These are phyloP conservation scores for Piromyces sp. DNA, from an alignment of 192 early-diverging fungal species.

Conservation along the genomic window DNA sequence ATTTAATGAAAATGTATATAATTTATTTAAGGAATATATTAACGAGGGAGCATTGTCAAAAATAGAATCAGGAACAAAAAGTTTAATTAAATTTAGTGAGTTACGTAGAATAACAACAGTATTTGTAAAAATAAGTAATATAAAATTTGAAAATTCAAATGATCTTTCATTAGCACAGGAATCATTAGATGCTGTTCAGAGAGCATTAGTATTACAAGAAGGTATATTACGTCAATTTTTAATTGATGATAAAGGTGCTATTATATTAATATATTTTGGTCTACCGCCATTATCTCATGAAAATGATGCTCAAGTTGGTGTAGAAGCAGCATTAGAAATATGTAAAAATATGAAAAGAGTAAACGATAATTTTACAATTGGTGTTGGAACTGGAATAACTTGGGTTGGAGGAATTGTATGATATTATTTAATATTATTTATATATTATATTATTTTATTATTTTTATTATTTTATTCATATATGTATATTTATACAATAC, in stretches of 20 bases:
- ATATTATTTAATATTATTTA: no score
- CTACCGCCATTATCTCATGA: slow-evolving; percentile 32
- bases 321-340: slow-evolving; percentile 25
- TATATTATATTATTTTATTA: no score
- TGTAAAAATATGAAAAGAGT: slow-evolving; percentile 13
- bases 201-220: slow-evolving; percentile 17
- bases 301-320: slow-evolving; percentile 24
- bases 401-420: slow-evolving; percentile 26
- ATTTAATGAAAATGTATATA: not conserved
- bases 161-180: slow-evolving; percentile 14
- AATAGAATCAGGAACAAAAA: slow-evolving; percentile 14
- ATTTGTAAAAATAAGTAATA: slow-evolving; percentile 20
- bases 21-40: not conserved
- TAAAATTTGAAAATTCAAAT: slow-evolving; percentile 13
- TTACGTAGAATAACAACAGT: slow-evolving; percentile 30
- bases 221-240: slow-evolving; percentile 27
- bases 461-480: no score
- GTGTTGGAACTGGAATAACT: slow-evolving; percentile 30
- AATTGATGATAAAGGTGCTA: slow-evolving; percentile 36
- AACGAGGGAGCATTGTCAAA: not conserved
- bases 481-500: no score
- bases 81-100: slow-evolving; percentile 19
- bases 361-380: slow-evolving; percentile 33
- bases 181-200: slow-evolving; percentile 22
- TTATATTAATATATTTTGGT: slow-evolving; percentile 31